phyloP scores from a whole-genome alignment of 306 rosid genomes.

The Pterocarpus macrocarpus region DNA sequence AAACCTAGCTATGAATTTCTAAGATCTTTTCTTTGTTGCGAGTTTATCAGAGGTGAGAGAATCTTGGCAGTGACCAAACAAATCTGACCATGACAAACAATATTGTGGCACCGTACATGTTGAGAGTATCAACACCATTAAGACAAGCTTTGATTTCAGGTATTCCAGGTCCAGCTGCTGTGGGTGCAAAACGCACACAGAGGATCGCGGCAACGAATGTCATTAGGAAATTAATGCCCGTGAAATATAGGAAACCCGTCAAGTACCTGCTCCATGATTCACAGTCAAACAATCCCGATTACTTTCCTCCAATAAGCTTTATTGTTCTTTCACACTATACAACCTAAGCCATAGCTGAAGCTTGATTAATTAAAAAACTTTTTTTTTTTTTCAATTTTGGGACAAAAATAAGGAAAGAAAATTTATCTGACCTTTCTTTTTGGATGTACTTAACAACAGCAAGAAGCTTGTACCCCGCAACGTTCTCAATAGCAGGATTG shows the following conservation, averaged over 20 bases:
- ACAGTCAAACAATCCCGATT: not conserved
- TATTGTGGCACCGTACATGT: conserved; percentile 80
- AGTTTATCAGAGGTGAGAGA: not conserved
- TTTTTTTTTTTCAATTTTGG: too few species aligned
- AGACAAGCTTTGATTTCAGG: conserved; percentile 97
- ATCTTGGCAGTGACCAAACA: not conserved
- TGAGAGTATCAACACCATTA: conserved; percentile 92
- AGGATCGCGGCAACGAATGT: conserved; percentile 71
- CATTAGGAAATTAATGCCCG: conserved; percentile 64
- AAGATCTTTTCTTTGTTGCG: not conserved
- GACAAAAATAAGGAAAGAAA: too few species aligned
- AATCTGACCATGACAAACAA: conserved; percentile 81
- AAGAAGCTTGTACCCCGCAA: conserved; percentile 89
- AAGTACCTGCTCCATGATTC: conserved; percentile 63
- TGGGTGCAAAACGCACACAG: conserved; percentile 87
- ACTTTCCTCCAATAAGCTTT: not conserved
- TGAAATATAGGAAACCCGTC: conserved; percentile 67
- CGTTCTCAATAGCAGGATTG: conserved; percentile 86
- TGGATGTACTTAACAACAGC: conserved; percentile 60
- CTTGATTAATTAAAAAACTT: too few species aligned
- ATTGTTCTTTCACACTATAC: too few species aligned
- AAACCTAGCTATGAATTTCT: not conserved
- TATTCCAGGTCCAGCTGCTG: conserved; percentile 94
- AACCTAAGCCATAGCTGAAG: too few species aligned
- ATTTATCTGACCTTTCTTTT: conserved; percentile 58